Evolutionary conservation across 2,329 filamentous ascomycete species (phyloP), one percentile per base, ranked within the genome.

Genomic region (Chaetomiaceae sp.): DNA sequence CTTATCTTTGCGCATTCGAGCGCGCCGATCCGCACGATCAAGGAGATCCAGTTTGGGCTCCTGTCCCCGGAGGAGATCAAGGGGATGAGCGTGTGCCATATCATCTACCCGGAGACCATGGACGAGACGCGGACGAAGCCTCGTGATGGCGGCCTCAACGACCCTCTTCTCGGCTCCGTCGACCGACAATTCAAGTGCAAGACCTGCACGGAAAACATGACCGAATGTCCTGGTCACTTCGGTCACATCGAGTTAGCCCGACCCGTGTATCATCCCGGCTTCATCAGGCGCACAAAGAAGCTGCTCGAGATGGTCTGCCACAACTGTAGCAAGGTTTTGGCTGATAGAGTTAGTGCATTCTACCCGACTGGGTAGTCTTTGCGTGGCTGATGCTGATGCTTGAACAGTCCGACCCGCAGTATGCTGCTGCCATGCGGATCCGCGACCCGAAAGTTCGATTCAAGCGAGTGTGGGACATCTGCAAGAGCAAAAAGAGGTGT

Each of bases 261-360:
- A 67, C 93, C 95, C 50, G 93, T 99, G 62, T 99, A 87, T 70
- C 93, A 99, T 63, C 74, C 78, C 76, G 93, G 93, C 65, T 99
- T 96, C 73, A 87, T 99, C 74, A 95, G 89, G 70, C 97, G 97
- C 77, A 91, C 96, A 73, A 99, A 99, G 79, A 99, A 97, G 78
- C 83, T 99, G 63, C 78, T 99, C 70, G 95, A 99, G 79, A 93
- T 91, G 62, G 91, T 99, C 70, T 99, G 95, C 80, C 91, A 96
- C 75, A 96, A 95, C 72, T 99, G 95, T 79, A 92, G 91, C 74
- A 95, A 93, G 78, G 89, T 97, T 67, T 82, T 96, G 78, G 86
- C 90, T 73, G 91, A 97, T 81, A 88, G 89, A 85, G 92, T 97
- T 85, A 89, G 92, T 95, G 76, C 70, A 77, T 52, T 51, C 49